A percentile compares a stretch with the other conserved stretches of the same genome.
Conservation (phyloP, 129 eudicot species). For the Helianthus tuberosus region DNA sequence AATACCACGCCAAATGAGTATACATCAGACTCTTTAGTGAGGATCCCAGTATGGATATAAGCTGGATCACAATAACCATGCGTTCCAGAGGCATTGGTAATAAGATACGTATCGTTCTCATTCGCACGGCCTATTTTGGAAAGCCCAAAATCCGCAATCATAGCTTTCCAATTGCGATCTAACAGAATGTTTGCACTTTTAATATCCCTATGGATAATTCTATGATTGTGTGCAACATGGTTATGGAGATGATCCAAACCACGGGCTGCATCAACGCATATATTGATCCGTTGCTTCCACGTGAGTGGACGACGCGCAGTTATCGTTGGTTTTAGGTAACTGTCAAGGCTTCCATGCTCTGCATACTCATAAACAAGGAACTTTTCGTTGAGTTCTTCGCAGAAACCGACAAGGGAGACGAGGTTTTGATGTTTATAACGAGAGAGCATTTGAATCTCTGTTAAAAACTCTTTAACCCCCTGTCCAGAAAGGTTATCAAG, state of each 20-base stretch:
- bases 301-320: not conserved
- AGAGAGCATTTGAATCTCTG: slow-evolving; percentile 1
- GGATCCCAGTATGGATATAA: not conserved
- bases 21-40: not conserved
- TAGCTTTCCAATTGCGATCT: slow-evolving; percentile 12
- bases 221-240: not conserved
- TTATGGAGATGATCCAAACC: slow-evolving; percentile 10
- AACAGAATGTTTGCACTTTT: slow-evolving; percentile 11
- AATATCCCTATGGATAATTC: slow-evolving; percentile 9
- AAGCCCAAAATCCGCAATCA: slow-evolving; percentile 12
- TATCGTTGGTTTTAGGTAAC: not conserved
- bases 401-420: not conserved
- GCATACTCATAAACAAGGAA: not conserved
- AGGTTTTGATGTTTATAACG: slow-evolving; percentile 1
- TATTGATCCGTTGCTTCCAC: not conserved
- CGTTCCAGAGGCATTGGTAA: slow-evolving; percentile 9
- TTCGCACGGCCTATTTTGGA: slow-evolving; percentile 18
- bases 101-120: not conserved
- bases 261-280: slow-evolving; percentile 2
- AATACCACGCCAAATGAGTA: slow-evolving; percentile 7
- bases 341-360: not conserved
- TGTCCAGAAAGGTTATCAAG: not conserved
- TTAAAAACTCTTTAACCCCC: not conserved
- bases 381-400: not conserved
- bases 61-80: slow-evolving; percentile 7